Percentiles rank a stretch among this genome's conserved stretches.
Conservation (phyloP, 371 early-diverging fungal species). For the Lichtheimia hyalospora region DNA sequence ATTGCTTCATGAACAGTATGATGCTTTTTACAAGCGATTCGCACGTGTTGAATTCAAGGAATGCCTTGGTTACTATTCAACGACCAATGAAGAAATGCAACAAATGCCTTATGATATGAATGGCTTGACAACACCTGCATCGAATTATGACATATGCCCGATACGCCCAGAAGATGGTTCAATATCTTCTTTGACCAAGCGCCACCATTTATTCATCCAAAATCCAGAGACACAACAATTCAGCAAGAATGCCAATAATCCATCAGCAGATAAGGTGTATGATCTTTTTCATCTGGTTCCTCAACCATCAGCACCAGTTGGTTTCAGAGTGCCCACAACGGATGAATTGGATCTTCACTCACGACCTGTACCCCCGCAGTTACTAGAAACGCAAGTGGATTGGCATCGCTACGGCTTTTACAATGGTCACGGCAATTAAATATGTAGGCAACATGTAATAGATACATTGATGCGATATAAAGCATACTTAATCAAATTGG, state of each 20-base stretch:
- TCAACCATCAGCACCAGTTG: not conserved
- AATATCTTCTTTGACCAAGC: no score
- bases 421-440: conserved; percentile 6
- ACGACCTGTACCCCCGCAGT: not conserved
- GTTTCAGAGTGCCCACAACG: not conserved
- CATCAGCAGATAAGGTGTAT: not conserved
- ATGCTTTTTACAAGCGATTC: conserved; percentile 26
- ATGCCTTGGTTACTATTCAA: conserved; percentile 25
- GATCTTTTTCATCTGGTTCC: not conserved
- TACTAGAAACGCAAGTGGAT: not conserved
- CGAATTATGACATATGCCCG: no score
- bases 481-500: no score
- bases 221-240: no score
- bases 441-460: not conserved
- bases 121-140: no score
- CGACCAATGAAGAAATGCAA: not conserved
- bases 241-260: no score
- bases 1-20: not conserved
- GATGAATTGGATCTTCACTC: not conserved
- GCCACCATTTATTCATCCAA: no score
- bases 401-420: conserved; percentile 10
- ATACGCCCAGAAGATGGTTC: no score
- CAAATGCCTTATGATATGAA: no score
- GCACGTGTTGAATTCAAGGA: conserved; percentile 29
- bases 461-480: no score